These are phyloP conservation scores for Colletotrichum filicis DNA, from an alignment of 2,329 filamentous ascomycete genomes.

Conservation along the genomic window DNA sequence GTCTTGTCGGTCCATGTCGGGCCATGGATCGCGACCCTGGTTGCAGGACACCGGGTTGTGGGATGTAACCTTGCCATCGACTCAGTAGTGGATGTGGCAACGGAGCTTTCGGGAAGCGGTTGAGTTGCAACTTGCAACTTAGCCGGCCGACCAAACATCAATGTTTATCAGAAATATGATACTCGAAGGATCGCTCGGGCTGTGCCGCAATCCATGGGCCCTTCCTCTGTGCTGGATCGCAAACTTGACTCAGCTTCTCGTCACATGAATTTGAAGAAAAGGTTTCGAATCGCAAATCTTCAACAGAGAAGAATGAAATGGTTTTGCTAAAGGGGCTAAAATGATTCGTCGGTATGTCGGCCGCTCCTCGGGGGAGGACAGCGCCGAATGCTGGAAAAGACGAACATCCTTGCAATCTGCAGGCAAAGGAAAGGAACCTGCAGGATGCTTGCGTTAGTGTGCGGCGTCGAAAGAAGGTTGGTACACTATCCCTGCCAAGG, in stretches of 20 bases:
- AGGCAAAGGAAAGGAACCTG: not conserved
- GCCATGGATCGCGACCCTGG: not conserved
- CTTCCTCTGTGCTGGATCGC: not conserved
- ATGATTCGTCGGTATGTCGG: not conserved
- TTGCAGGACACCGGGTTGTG: not conserved
- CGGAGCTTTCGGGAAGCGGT: not conserved
- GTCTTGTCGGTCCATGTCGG: not conserved
- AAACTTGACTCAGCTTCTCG: not conserved
- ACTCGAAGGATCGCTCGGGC: not conserved
- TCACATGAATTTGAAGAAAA: not conserved
- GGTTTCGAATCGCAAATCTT: not conserved
- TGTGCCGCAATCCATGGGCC: not conserved
- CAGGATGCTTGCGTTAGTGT: not conserved
- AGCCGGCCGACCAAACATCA: not conserved
- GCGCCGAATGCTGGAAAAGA: not conserved
- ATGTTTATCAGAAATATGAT: not conserved
- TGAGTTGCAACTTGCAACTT: not conserved
- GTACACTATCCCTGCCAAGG: not conserved
- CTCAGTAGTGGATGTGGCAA: not conserved
- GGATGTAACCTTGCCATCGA: not conserved
- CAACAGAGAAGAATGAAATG: not conserved
- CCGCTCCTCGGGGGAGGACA: not conserved
- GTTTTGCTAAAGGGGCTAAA: not conserved
- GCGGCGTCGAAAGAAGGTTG: not conserved
- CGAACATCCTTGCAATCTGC: not conserved